Percentiles rank a stretch among this genome's conserved stretches.
Conservation (phyloP, 176 grass and related monocot species). For the Sorghum bicolor region Sorghum_bicolor_NCBIv3 NC_012872.2:67592001-67592500, state of each 20-base stretch:
- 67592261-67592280: no score
- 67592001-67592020: neutral
- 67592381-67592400: neutral
- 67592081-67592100: neutral
- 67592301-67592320: neutral
- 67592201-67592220: no score
- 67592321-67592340: neutral
- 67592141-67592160: neutral
- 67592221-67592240: no score
- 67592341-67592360: neutral
- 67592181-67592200: no score
- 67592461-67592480: neutral
- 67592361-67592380: neutral
- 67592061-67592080: neutral
- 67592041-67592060: neutral
- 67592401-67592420: neutral
- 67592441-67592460: neutral
- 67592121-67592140: neutral
- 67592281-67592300: neutral
- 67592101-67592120: neutral
- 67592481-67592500: neutral
- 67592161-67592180: no score
- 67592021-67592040: neutral
- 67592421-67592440: neutral
- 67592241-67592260: no score